Base-by-base conservation (phyloP, 306 rosid species). In the Trifolium fragiferum region DNA sequence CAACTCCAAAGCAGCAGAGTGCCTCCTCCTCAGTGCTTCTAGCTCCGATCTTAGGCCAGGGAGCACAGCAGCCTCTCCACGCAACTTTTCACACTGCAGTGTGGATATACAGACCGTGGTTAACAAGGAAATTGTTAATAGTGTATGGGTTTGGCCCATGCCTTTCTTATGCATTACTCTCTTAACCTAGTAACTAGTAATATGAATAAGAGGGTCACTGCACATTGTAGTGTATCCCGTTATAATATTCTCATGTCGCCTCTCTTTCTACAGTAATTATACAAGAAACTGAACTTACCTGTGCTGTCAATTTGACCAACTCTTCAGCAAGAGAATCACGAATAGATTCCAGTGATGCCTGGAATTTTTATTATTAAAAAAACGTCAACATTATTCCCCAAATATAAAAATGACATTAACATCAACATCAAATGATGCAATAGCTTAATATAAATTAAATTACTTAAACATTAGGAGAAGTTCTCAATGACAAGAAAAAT, bases 241-340 rank as follows among this genome's bases (percentile, higher is more conserved):
- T 30, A 14, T n/a, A 61, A 21, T 61, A 30, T 35, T 61, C 67
- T n/a, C 43, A 9, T 9, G 13, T 33, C 67, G 32, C 35, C 10
- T 9, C 51, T 12, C 41, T 18, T 54, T 54, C 60, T 10, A 54
- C 14, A 10, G 63, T 23, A 57, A 57, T 46, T 8, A 51, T 47
- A 43, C 35, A 69, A 19, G 62, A 78, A 57, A 54, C 61, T 49
- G 68, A 78, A 78, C 69, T 76, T 66, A 90, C 99, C 90, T 89
- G 96, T 79, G 72, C 97, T 43, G 99, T 95, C 98, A 95, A 75
- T 79, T 90, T 77, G 83, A 95, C 99, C 83, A 95, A 82, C 88
- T 95, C 99, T 80, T 95, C 99, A 7, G 98, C 93, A 58, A 95
- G 98, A 77, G 99, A 95, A 84, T 95, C 97, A 0, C 99, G 99